Evolutionary conservation across 1,284 basidiomycete species (phyloP).

Genomic region (Takashimella tepidaria): DNA sequence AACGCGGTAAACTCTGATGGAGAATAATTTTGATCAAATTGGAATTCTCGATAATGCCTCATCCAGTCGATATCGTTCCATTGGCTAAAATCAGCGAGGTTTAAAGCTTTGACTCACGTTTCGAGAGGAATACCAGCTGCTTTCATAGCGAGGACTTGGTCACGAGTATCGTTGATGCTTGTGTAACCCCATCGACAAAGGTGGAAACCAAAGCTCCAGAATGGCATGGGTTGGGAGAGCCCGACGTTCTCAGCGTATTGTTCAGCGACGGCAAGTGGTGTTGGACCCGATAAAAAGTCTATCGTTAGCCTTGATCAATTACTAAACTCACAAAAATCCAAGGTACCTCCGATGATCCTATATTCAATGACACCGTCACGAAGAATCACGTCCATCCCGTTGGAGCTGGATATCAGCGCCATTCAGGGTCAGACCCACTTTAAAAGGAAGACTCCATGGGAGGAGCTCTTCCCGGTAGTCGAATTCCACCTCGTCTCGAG

Average conservation of each 20-base stretch:
- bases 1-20: constrained; percentile 57
- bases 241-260: constrained; percentile 56
- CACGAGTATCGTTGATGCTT: constrained; percentile 26
- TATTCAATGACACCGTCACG: constrained; percentile 56
- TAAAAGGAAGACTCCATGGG: constrained; percentile 2
- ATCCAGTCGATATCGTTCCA: constrained; percentile 54
- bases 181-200: constrained; percentile 45
- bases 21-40: constrained; percentile 43
- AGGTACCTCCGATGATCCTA: constrained; percentile 59
- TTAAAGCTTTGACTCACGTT: constrained; percentile 11
- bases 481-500: constrained; percentile 9
- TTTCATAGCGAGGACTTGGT: constrained; percentile 25
- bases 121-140: constrained; percentile 33
- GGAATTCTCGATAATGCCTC: constrained; percentile 27
- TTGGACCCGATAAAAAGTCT: constrained; percentile 64
- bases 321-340: constrained; percentile 51
- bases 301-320: background rate
- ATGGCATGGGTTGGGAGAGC: constrained; percentile 28
- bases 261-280: constrained; percentile 59
- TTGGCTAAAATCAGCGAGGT: background rate
- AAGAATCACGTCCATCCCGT: constrained; percentile 32
- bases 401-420: constrained; percentile 8
- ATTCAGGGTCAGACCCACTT: constrained; percentile 10
- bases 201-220: constrained; percentile 43
- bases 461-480: background rate